These are phyloP conservation scores for Penicillium janthinellum DNA, from an alignment of 2,329 filamentous ascomycete species.

Conservation along the genomic window DNA sequence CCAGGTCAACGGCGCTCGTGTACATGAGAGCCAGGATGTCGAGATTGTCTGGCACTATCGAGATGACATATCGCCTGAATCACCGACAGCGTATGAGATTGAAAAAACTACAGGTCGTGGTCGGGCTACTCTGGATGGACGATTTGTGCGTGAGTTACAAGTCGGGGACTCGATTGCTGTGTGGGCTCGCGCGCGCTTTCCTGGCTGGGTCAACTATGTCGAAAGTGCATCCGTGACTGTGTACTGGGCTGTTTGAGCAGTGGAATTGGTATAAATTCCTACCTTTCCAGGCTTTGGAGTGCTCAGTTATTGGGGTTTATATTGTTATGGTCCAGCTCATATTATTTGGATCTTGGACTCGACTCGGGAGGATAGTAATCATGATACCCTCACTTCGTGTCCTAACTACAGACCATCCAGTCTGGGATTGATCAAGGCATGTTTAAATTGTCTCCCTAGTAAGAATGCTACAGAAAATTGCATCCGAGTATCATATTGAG, in stretches of 20 bases:
- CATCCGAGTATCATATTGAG: neutral
- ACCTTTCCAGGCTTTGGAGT: neutral
- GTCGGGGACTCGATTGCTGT: conserved; percentile 42
- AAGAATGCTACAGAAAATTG: neutral
- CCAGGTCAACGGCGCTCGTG: conserved; percentile 34
- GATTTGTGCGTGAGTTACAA: conserved; percentile 35
- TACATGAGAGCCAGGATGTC: conserved; percentile 24
- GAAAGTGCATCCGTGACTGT: conserved; percentile 34
- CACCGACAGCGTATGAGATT: conserved; percentile 35
- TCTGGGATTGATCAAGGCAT: too few relatives aligned
- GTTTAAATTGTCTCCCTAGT: neutral
- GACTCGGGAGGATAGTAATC: neutral
- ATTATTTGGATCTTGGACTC: neutral
- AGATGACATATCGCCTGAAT: conserved; percentile 34
- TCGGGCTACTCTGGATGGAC: conserved; percentile 39
- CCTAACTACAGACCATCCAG: neutral
- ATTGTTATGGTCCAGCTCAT: too few relatives aligned
- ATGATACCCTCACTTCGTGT: neutral
- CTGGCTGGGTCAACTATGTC: conserved; percentile 41
- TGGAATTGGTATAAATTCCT: neutral
- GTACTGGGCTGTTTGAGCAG: conserved; percentile 39
- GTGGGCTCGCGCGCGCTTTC: conserved; percentile 43
- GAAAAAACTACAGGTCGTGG: conserved; percentile 37
- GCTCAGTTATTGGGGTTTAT: neutral
- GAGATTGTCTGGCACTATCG: conserved; percentile 40